These are phyloP conservation scores for Eustoma russellianum DNA, from an alignment of 257 asterid species.

Conservation along the genomic window DNA sequence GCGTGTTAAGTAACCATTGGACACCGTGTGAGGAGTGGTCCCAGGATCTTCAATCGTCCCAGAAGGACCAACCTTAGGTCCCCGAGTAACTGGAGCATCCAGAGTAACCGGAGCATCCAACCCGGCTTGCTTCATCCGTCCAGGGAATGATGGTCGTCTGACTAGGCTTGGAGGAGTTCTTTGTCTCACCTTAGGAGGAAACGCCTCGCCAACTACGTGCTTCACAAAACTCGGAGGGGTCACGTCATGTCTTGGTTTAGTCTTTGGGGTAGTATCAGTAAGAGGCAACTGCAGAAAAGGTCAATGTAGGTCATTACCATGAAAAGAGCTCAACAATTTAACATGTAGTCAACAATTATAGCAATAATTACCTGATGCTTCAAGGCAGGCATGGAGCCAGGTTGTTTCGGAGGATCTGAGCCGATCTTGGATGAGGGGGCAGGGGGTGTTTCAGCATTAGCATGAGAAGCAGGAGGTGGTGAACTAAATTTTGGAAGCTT, in stretches of 20 bases:
- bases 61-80: slow-evolving; percentile 15
- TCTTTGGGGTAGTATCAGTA: slow-evolving; percentile 57
- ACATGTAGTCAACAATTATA: slow-evolving; percentile 2
- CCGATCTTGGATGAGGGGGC: slow-evolving; percentile 26
- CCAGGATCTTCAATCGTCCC: slow-evolving; percentile 33
- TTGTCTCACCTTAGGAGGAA: slow-evolving; percentile 33
- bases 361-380: slow-evolving; percentile 61
- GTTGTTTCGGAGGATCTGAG: slow-evolving; percentile 38
- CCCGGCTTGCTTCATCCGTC: slow-evolving; percentile 35
- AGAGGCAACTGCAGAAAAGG: slow-evolving; percentile 40
- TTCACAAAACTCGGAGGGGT: slow-evolving; percentile 38
- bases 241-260: slow-evolving; percentile 54
- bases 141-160: slow-evolving; percentile 46
- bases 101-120: slow-evolving; percentile 27
- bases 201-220: slow-evolving; percentile 47
- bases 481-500: slow-evolving; percentile 37
- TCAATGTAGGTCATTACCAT: slow-evolving; percentile 7
- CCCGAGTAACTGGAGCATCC: slow-evolving; percentile 26
- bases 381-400: slow-evolving; percentile 38
- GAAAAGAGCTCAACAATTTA: slow-evolving; percentile 1
- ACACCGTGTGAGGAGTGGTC: slow-evolving; percentile 19
- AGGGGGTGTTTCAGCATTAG: slow-evolving; percentile 39
- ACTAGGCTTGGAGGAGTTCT: slow-evolving; percentile 53
- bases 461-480: slow-evolving; percentile 24
- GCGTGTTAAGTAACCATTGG: slow-evolving; percentile 18